Conservation (phyloP, 225 moss, liverwort and hornwort genomes). For the Pseudisothecium myosuroides region DNA sequence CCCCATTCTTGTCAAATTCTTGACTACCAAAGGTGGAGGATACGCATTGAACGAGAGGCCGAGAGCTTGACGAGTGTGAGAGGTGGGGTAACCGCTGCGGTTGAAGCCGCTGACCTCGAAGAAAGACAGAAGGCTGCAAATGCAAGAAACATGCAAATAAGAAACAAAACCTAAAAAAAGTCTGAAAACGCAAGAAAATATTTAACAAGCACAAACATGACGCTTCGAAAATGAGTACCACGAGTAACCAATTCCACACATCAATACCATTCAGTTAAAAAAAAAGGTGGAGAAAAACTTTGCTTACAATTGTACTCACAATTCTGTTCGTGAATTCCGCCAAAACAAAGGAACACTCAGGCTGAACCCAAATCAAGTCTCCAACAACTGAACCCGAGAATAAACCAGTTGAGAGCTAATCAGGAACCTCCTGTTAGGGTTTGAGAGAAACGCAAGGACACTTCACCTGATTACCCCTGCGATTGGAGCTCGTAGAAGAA, state of each 20-base stretch:
- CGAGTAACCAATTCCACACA: background rate
- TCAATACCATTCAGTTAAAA: background rate
- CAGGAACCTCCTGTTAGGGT: background rate
- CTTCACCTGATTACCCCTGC: conserved; percentile 3
- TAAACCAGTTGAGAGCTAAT: background rate
- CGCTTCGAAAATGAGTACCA: background rate
- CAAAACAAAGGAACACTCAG: background rate
- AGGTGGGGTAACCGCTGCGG: background rate
- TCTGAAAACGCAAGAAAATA: background rate
- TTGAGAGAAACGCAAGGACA: background rate
- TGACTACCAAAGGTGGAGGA: conserved; percentile 5
- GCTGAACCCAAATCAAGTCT: background rate
- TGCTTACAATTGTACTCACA: background rate
- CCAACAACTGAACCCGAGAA: background rate
- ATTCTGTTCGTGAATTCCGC: background rate
- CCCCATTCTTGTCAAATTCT: conserved; percentile 1
- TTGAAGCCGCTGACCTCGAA: conserved; percentile 6
- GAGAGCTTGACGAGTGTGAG: background rate
- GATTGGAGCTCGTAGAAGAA: background rate
- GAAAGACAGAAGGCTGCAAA: conserved; percentile 5
- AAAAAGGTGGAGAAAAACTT: too few relatives aligned
- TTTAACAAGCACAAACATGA: background rate
- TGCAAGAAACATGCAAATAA: background rate
- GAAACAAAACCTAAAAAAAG: background rate
- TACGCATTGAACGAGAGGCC: background rate